These are phyloP conservation scores for Mycena epipterygia DNA, from an alignment of 768 basidiomycete genomes.

Conservation along the genomic window DNA sequence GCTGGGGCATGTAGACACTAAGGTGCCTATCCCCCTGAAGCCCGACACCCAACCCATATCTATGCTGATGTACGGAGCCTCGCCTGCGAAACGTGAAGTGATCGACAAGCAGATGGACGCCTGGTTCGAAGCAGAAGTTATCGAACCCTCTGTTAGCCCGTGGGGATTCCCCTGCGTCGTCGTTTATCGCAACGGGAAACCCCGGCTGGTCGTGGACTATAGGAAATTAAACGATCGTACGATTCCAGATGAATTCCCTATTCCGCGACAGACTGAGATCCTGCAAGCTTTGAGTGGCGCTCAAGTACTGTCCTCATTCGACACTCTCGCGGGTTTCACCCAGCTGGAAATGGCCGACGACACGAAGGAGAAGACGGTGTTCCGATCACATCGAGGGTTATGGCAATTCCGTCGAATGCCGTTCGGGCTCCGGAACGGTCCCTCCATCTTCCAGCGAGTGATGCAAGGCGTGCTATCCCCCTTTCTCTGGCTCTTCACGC, in stretches of 20 bases:
- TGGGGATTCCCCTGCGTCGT: conserved; percentile 41
- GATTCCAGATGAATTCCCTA: conserved; percentile 45
- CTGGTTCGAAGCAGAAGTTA: conserved; percentile 46
- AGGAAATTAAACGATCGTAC: conserved; percentile 27
- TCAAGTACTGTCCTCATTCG: conserved; percentile 26
- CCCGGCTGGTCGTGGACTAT: conserved; percentile 52
- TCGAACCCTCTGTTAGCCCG: conserved; percentile 46
- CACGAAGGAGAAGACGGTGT: conserved; percentile 45
- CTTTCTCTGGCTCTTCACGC: conserved; percentile 7
- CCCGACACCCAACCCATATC: conserved; percentile 36
- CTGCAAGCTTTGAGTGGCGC: conserved; percentile 40
- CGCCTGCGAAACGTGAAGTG: conserved; percentile 39
- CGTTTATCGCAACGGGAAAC: conserved; percentile 53
- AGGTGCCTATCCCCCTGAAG: conserved; percentile 38
- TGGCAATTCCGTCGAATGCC: conserved; percentile 42
- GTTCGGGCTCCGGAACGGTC: conserved; percentile 5
- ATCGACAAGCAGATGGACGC: conserved; percentile 45
- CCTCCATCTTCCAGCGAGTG: conserved; percentile 2
- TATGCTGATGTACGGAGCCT: conserved; percentile 39
- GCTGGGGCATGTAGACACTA: conserved; percentile 35
- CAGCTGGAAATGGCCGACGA: conserved; percentile 42
- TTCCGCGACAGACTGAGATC: conserved; percentile 43
- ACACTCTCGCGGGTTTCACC: conserved; percentile 48
- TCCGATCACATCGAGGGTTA: conserved; percentile 46
- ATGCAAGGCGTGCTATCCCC: conserved; percentile 9